phyloP scores from a whole-genome alignment of 192 early-diverging fungal genomes.

The Gaertneriomyces semiglobifer region DNA sequence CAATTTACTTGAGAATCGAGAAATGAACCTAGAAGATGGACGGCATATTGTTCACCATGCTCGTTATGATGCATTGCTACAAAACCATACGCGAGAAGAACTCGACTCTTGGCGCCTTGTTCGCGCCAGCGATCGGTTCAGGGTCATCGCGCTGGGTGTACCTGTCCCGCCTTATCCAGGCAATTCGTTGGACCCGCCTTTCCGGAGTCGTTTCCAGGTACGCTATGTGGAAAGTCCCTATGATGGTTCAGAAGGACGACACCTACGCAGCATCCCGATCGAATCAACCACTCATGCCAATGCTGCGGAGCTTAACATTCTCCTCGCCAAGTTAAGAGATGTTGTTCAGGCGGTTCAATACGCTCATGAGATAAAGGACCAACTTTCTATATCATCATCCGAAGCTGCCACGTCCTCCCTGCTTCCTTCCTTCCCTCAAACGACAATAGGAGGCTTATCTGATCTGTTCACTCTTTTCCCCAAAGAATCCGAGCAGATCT shows the following conservation, averaged over 20 bases:
- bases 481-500: slow-evolving; percentile 13
- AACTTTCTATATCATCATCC: slow-evolving; percentile 12
- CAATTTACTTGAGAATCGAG: slow-evolving; percentile 81
- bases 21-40: slow-evolving; percentile 81
- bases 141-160: slow-evolving; percentile 72
- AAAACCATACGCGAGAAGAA: slow-evolving; percentile 43
- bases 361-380: slow-evolving; percentile 35
- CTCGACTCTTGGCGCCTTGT: slow-evolving; percentile 61
- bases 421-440: slow-evolving; percentile 31
- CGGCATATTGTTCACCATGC: slow-evolving; percentile 69
- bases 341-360: slow-evolving; percentile 39
- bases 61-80: slow-evolving; percentile 60
- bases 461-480: slow-evolving; percentile 24
- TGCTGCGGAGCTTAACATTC: background rate
- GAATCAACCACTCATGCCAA: slow-evolving; percentile 1
- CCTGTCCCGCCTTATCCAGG: slow-evolving; percentile 54
- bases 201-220: slow-evolving; percentile 75
- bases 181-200: slow-evolving; percentile 68
- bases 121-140: slow-evolving; percentile 62
- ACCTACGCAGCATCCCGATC: background rate
- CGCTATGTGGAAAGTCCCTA: slow-evolving; percentile 41
- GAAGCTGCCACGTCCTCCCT: slow-evolving; percentile 7
- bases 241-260: slow-evolving; percentile 7
- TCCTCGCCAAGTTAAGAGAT: slow-evolving; percentile 24
- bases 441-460: slow-evolving; percentile 14